Percentiles rank a stretch among this genome's conserved stretches.
Evolutionary conservation across 2,329 filamentous ascomycete species (phyloP).

Genomic region (Cytospora mali): DNA sequence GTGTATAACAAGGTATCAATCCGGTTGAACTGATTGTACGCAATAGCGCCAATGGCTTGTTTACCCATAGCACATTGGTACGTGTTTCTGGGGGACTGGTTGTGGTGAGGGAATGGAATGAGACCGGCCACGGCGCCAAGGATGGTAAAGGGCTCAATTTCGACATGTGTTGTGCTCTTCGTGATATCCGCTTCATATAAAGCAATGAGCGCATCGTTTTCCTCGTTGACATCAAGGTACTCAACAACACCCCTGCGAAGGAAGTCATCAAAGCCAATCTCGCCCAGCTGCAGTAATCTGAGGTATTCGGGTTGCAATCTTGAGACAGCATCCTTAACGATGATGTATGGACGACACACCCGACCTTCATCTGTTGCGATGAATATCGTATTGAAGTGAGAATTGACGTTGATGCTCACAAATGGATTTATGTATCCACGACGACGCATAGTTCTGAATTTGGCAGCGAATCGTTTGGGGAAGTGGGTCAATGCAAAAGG

Average conservation of each 20-base stretch:
- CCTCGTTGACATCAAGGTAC: slow-evolving; percentile 97
- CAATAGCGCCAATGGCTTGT: slow-evolving; percentile 97
- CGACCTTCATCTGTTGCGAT: slow-evolving; percentile 96
- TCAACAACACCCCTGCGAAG: slow-evolving; percentile 87
- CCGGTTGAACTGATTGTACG: slow-evolving; percentile 95
- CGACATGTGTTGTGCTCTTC: slow-evolving; percentile 84
- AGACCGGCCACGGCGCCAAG: slow-evolving; percentile 93
- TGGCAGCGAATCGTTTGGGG: slow-evolving; percentile 82
- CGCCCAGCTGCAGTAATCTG: slow-evolving; percentile 78
- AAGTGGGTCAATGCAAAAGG: slow-evolving; percentile 84
- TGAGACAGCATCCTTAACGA: slow-evolving; percentile 85
- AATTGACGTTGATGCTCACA: slow-evolving; percentile 94
- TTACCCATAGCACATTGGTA: slow-evolving; percentile 99
- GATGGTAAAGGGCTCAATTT: slow-evolving; percentile 97
- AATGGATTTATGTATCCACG: slow-evolving; percentile 94
- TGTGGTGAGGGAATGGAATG: slow-evolving; percentile 98
- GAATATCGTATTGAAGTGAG: slow-evolving; percentile 87
- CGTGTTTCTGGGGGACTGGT: slow-evolving; percentile 97
- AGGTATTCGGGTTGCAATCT: slow-evolving; percentile 80
- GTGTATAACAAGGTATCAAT: slow-evolving; percentile 96
- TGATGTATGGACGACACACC: slow-evolving; percentile 93
- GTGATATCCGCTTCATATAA: slow-evolving; percentile 85
- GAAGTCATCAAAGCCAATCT: slow-evolving; percentile 92
- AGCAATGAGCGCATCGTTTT: slow-evolving; percentile 93
- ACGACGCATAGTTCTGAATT: slow-evolving; percentile 83